Evolutionary conservation across 2,329 filamentous ascomycete species (phyloP).

Genomic region (Aspergillus sp.): DNA sequence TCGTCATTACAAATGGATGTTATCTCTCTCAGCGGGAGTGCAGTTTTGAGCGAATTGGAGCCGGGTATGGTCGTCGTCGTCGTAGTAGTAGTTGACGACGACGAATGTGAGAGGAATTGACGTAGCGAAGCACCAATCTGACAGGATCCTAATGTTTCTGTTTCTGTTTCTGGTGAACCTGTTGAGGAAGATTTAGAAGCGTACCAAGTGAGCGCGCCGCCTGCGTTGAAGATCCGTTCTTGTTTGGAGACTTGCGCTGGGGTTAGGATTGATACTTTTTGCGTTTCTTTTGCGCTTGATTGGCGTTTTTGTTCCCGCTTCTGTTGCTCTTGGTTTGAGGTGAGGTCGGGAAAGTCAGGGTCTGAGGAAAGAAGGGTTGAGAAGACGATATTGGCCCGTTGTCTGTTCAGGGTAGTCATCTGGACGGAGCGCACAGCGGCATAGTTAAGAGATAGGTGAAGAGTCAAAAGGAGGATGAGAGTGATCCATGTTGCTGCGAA

Average conservation of each 20-base stretch:
- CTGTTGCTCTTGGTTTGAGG: neutral
- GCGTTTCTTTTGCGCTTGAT: conserved; percentile 8
- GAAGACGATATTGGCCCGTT: conserved; percentile 79
- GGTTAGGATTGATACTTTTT: conserved; percentile 41
- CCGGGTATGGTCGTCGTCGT: neutral
- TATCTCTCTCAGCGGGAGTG: conserved; percentile 49
- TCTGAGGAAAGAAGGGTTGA: conserved; percentile 52
- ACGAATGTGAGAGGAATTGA: conserved; percentile 27
- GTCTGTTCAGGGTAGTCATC: conserved; percentile 81
- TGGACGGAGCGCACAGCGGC: conserved; percentile 78
- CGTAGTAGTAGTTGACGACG: neutral
- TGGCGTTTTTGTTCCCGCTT: neutral
- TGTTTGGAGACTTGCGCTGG: conserved; percentile 64
- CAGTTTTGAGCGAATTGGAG: conserved; percentile 27
- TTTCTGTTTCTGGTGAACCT: neutral
- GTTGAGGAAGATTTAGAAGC: neutral
- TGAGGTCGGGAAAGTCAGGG: conserved; percentile 17
- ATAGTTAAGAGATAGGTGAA: conserved; percentile 85
- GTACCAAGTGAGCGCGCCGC: conserved; percentile 64
- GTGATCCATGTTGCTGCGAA: conserved; percentile 70
- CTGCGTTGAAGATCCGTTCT: conserved; percentile 62
- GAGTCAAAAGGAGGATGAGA: conserved; percentile 68
- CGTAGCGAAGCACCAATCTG: conserved; percentile 53
- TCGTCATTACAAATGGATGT: conserved; percentile 52
- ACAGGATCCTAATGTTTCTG: conserved; percentile 49